Base-by-base conservation (phyloP, 306 rosid species). In the Gleditsia sinensis region DNA sequence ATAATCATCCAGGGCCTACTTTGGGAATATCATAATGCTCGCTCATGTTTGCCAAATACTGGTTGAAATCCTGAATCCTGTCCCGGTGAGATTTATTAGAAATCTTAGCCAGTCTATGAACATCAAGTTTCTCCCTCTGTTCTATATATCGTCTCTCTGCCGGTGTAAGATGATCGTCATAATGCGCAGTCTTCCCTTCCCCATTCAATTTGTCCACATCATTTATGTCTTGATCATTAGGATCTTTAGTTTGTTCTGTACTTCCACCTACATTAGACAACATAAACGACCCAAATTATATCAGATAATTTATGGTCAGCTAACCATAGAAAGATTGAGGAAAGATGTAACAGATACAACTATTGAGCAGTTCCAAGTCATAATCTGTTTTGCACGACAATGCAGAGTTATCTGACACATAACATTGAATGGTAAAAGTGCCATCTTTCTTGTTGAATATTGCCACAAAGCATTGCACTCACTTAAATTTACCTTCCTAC, bases 21-120 rank as follows among this genome's bases (percentile, higher is more conserved):
- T 91, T 94, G 59, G 98, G 96, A 76, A 94, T 94, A 83, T 94
- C 98, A 82, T 94, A 94, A 76, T 94, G 98, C 96, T 94, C 98
- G 30, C 98, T 94, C 96, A 94, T 91, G 85, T 94, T 94, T 19
- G 98, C 98, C 12, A 94, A 92, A 84, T 91, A 91, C 74, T 94
- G 96, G 67, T 94, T 94, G 88, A 94, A 94, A 81, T 91, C 98
- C 68, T 94, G 97, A 81, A 94, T 94, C 77, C 94, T 86, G 72
- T 94, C 98, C 21, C 97, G 98, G 80, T 94, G 97, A 63, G 98
- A 94, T 69, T 94, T 94, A 46, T 94, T 86, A 2, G 98, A 39
- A 5, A 84, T 86, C 90, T 94, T 94, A 4, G 96, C 92, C 87
- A 94, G 67, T 82, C 85, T 89, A 37, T 94, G 80, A 57, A 80